Conservation (phyloP, 2,329 filamentous ascomycete species). For the Camptophora hylomeconis region DNA sequence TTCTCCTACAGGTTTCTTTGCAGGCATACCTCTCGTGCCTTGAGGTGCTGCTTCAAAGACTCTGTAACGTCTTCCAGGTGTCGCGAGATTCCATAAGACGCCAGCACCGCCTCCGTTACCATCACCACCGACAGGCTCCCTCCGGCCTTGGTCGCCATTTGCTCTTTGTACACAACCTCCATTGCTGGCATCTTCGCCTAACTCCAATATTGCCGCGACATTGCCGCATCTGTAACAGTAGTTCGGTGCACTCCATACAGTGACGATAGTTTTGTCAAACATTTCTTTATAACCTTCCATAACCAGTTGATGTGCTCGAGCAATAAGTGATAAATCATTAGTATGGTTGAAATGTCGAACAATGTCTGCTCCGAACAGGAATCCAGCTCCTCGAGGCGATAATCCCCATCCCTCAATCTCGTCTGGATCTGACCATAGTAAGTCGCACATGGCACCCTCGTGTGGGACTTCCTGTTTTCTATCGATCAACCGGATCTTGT, state of each 20-base stretch:
- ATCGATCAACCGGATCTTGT: slow-evolving; percentile 90
- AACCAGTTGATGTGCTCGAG: slow-evolving; percentile 88
- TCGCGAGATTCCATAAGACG: slow-evolving; percentile 28
- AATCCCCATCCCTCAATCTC: slow-evolving; percentile 96
- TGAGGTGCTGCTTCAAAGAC: slow-evolving; percentile 96
- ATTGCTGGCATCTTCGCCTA: slow-evolving; percentile 50
- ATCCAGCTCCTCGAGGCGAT: slow-evolving; percentile 85
- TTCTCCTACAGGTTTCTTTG: slow-evolving; percentile 94
- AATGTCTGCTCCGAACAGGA: slow-evolving; percentile 89
- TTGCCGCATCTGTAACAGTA: slow-evolving; percentile 96
- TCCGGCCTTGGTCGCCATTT: slow-evolving; percentile 30
- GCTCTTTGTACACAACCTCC: slow-evolving; percentile 31
- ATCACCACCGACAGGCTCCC: slow-evolving; percentile 25
- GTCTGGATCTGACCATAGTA: slow-evolving; percentile 96
- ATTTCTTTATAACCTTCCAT: slow-evolving; percentile 99
- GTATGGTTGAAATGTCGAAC: slow-evolving; percentile 91
- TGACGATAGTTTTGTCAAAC: slow-evolving; percentile 92
- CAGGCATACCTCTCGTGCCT: slow-evolving; percentile 92
- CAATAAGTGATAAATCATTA: slow-evolving; percentile 85
- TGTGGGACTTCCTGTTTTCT: slow-evolving; percentile 97
- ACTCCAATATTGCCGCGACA: slow-evolving; percentile 84
- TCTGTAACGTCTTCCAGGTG: slow-evolving; percentile 78
- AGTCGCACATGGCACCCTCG: slow-evolving; percentile 94
- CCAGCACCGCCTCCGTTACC: slow-evolving; percentile 14
- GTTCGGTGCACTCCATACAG: slow-evolving; percentile 96